phyloP scores from a whole-genome alignment of 352 stramenopile species.

The Hyaloperonospora arabidopsidis region DNA sequence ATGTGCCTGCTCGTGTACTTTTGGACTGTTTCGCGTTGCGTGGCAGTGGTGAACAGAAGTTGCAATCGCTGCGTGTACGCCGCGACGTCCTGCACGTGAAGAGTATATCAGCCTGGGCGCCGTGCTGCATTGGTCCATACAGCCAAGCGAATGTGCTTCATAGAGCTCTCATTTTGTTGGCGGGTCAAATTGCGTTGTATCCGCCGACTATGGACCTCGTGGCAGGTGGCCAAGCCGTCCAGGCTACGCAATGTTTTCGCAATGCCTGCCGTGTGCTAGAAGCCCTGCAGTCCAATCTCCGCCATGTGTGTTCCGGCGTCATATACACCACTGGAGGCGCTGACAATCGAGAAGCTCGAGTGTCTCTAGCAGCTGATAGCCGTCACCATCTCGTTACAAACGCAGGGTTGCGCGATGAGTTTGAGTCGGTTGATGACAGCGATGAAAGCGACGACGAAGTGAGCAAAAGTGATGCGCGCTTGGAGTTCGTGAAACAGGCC shows the following conservation, averaged over 20 bases:
- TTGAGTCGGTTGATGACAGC: conserved; percentile 49
- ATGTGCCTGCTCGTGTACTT: conserved; percentile 54
- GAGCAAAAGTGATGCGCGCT: conserved; percentile 46
- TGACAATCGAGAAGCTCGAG: conserved; percentile 27
- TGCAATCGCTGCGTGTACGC: conserved; percentile 44
- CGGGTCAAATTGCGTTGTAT: conserved; percentile 95
- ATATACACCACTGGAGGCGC: conserved; percentile 47
- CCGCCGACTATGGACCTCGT: conserved; percentile 92
- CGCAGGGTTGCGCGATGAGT: conserved; percentile 42
- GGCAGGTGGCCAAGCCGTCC: conserved; percentile 30
- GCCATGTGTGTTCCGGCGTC: conserved; percentile 55
- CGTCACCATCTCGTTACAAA: conserved; percentile 34
- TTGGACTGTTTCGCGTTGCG: conserved; percentile 88
- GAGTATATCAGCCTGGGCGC: conserved; percentile 95
- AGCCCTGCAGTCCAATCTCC: conserved; percentile 71
- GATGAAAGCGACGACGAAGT: conserved; percentile 71
- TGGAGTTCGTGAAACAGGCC: conserved; percentile 38
- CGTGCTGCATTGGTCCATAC: conserved; percentile 98
- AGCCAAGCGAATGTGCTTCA: conserved; percentile 94
- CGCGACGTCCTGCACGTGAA: conserved; percentile 92
- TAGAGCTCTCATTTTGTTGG: conserved; percentile 87
- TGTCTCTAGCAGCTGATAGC: conserved; percentile 17
- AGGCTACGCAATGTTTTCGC: conserved; percentile 47
- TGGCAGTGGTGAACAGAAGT: conserved; percentile 56
- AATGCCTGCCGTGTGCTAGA: conserved; percentile 67